Conservation (phyloP, 768 basidiomycete species). For the Leccinum arenicola region DNA sequence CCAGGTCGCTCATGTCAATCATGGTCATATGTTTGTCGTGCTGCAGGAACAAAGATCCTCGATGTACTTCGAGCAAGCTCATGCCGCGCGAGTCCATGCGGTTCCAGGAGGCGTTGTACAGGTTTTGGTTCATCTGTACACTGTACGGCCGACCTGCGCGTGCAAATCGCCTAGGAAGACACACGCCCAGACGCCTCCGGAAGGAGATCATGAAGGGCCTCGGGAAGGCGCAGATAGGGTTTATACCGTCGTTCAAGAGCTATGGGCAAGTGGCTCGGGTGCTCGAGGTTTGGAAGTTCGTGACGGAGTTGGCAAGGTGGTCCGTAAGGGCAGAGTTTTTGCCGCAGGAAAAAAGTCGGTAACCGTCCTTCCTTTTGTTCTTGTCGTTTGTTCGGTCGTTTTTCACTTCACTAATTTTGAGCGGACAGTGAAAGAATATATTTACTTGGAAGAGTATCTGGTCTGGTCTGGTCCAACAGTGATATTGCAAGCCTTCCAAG, state of each 20-base stretch:
- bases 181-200: slow-evolving; percentile 4
- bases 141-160: slow-evolving; percentile 15
- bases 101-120: slow-evolving; percentile 30
- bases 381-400: not conserved
- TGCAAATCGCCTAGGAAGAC: slow-evolving; percentile 8
- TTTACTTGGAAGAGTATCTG: slow-evolving; percentile 10
- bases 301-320: slow-evolving; percentile 12
- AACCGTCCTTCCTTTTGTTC: not conserved
- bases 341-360: slow-evolving; percentile 4
- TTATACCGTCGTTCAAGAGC: slow-evolving; percentile 6
- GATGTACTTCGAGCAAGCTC: slow-evolving; percentile 23
- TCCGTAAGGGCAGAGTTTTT: slow-evolving; percentile 8
- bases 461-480: slow-evolving; percentile 12
- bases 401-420: not conserved
- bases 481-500: slow-evolving; percentile 13
- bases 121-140: slow-evolving; percentile 22
- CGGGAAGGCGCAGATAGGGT: slow-evolving; percentile 1
- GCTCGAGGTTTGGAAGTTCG: slow-evolving; percentile 8
- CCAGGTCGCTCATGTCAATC: slow-evolving; percentile 2
- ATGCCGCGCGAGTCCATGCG: slow-evolving; percentile 32
- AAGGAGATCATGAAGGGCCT: slow-evolving; percentile 3
- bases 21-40: not conserved
- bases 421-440: not conserved
- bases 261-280: not conserved
- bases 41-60: slow-evolving; percentile 37